A percentile compares a stretch with the other conserved stretches of the same genome.
Evolutionary conservation across 371 early-diverging fungal genomes (phyloP).

Genomic region (Lichtheimia hyalospora): DNA sequence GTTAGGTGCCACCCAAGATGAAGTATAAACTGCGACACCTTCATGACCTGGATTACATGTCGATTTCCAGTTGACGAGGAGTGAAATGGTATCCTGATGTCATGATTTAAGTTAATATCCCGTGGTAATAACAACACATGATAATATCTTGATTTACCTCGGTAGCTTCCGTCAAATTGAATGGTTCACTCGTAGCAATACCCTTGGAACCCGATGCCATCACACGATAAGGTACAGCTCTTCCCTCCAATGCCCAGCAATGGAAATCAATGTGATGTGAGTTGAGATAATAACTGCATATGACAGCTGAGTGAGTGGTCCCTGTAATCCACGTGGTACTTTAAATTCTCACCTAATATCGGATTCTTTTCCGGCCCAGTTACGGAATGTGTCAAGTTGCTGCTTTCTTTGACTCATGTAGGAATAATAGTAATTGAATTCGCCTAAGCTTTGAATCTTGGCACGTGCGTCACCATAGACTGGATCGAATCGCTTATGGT

Average conservation of each 20-base stretch:
- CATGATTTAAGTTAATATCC: neutral
- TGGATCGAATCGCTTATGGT: slow-evolving; percentile 57
- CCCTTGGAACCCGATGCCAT: slow-evolving; percentile 40
- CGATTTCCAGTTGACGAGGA: slow-evolving; percentile 41
- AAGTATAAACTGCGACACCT: slow-evolving; percentile 48
- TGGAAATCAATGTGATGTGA: slow-evolving; percentile 56
- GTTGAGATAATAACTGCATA: slow-evolving; percentile 35
- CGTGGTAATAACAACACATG: no score
- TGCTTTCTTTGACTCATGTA: slow-evolving; percentile 56
- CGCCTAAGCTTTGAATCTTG: slow-evolving; percentile 27
- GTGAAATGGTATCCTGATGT: slow-evolving; percentile 47
- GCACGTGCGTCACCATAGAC: slow-evolving; percentile 34
- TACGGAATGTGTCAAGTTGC: slow-evolving; percentile 48
- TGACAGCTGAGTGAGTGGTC: neutral
- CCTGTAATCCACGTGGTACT: neutral
- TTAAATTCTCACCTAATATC: slow-evolving; percentile 33
- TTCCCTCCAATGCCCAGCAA: slow-evolving; percentile 40
- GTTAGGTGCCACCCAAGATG: slow-evolving; percentile 53
- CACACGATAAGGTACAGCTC: slow-evolving; percentile 39
- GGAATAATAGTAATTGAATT: slow-evolving; percentile 45
- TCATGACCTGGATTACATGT: slow-evolving; percentile 21
- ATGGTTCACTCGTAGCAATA: slow-evolving; percentile 38
- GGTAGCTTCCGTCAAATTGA: slow-evolving; percentile 30
- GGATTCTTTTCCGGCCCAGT: slow-evolving; percentile 50
- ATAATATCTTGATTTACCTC: slow-evolving; percentile 18